A percentile compares a stretch with the other conserved stretches of the same genome.
Evolutionary conservation across 2,329 filamentous ascomycete genomes (phyloP).

Genomic region (Paraphaeosphaeria minitans): DNA sequence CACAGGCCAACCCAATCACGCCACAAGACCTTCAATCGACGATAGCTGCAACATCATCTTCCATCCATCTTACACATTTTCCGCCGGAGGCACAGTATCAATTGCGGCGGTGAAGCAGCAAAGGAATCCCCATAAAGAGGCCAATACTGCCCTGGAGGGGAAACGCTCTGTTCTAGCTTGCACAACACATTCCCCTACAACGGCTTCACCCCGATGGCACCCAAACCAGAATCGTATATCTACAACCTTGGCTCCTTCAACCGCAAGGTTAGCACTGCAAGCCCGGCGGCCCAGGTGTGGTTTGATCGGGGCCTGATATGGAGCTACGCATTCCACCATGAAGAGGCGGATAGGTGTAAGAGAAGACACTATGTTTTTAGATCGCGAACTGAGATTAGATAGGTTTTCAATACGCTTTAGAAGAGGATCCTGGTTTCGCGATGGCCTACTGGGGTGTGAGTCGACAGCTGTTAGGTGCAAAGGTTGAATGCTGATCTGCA

Average conservation of each 20-base stretch:
- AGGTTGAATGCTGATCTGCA: constrained; percentile 41
- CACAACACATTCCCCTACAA: background rate
- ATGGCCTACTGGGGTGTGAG: constrained; percentile 69
- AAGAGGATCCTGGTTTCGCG: constrained; percentile 59
- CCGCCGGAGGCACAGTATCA: background rate
- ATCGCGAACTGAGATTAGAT: background rate
- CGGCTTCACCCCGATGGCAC: constrained; percentile 4
- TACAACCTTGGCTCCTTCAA: constrained; percentile 65
- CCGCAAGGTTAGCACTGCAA: constrained; percentile 61
- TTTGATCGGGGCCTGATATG: constrained; percentile 75
- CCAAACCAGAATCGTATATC: constrained; percentile 29
- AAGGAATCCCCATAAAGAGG: background rate
- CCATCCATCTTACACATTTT: background rate
- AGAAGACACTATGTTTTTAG: background rate
- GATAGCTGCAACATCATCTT: background rate
- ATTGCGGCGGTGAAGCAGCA: background rate
- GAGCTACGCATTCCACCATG: constrained; percentile 78
- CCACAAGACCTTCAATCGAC: background rate
- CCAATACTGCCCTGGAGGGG: no score
- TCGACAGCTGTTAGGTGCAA: background rate
- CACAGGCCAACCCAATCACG: background rate
- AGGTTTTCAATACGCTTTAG: constrained; percentile 63
- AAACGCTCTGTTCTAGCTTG: background rate
- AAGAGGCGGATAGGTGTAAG: constrained; percentile 65
- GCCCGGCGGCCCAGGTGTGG: constrained; percentile 64